Evolutionary conservation across 2,329 filamentous ascomycete species (phyloP).

Genomic region (Metarhizium humberi): DNA sequence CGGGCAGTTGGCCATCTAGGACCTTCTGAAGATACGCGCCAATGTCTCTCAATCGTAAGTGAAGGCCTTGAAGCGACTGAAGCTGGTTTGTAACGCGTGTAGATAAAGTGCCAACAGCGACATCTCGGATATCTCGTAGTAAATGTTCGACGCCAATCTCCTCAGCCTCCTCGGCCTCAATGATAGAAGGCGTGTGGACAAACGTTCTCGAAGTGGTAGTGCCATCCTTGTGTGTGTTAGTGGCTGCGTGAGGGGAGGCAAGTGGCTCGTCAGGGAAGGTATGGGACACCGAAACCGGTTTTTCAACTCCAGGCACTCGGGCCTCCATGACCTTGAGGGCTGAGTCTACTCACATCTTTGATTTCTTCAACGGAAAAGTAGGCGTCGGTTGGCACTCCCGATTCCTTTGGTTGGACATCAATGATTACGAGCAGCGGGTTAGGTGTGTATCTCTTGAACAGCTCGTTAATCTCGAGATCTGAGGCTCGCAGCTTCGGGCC

Average conservation of each 20-base stretch:
- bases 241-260: neutral
- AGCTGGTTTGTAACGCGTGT: constrained; percentile 96
- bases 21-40: constrained; percentile 94
- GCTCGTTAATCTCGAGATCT: constrained; percentile 97
- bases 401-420: constrained; percentile 95
- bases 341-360: constrained; percentile 70
- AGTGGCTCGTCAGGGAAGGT: too few relatives aligned
- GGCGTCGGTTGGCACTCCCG: constrained; percentile 93
- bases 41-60: constrained; percentile 90
- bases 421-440: constrained; percentile 96
- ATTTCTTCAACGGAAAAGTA: constrained; percentile 99
- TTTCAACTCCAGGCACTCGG: neutral
- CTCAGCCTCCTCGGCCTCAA: constrained; percentile 97
- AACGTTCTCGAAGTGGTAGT: constrained; percentile 96
- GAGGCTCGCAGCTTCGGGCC: constrained; percentile 94
- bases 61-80: constrained; percentile 91
- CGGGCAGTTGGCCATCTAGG: constrained; percentile 79
- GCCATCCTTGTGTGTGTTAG: constrained; percentile 58
- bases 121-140: constrained; percentile 93
- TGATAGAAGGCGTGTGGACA: constrained; percentile 95
- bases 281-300: neutral
- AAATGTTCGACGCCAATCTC: constrained; percentile 98
- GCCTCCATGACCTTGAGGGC: neutral
- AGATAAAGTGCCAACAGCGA: constrained; percentile 91
- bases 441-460: constrained; percentile 98